phyloP scores from a whole-genome alignment of 306 rosid genomes.

The Pueraria montana region DNA sequence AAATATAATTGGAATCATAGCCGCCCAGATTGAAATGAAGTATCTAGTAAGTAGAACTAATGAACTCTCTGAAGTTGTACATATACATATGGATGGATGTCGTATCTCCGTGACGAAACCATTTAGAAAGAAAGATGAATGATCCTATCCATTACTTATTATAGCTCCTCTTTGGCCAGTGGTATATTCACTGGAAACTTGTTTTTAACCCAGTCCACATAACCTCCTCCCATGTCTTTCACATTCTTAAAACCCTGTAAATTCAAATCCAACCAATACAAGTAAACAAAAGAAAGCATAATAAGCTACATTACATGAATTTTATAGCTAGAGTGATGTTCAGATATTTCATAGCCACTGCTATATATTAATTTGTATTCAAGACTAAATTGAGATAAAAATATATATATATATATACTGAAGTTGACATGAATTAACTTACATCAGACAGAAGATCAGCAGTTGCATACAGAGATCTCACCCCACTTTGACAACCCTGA shows the following conservation, averaged over 20 bases:
- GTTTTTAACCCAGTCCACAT: slow-evolving; percentile 71
- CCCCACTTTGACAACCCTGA: slow-evolving; percentile 89
- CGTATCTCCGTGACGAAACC: not conserved
- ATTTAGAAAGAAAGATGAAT: not conserved
- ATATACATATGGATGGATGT: not conserved
- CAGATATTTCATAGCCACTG: not conserved
- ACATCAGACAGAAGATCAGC: slow-evolving; percentile 71
- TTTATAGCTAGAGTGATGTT: not conserved
- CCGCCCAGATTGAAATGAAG: not conserved
- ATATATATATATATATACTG: no score
- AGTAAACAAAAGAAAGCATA: not conserved
- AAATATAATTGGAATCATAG: not conserved
- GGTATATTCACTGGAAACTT: slow-evolving; percentile 57
- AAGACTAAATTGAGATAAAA: not conserved
- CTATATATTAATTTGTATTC: not conserved
- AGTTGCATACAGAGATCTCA: slow-evolving; percentile 75
- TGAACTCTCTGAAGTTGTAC: not conserved
- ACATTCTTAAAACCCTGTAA: slow-evolving; percentile 75
- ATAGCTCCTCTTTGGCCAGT: slow-evolving; percentile 44
- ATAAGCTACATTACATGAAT: not conserved
- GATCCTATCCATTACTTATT: not conserved
- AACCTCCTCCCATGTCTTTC: slow-evolving; percentile 88
- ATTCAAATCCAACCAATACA: slow-evolving; percentile 38
- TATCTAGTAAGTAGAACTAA: not conserved
- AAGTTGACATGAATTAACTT: slow-evolving; percentile 48